Percentiles rank a stretch among this genome's conserved stretches.
Conservation (phyloP, 169 alveolate species). For the Babesia caballi region DNA sequence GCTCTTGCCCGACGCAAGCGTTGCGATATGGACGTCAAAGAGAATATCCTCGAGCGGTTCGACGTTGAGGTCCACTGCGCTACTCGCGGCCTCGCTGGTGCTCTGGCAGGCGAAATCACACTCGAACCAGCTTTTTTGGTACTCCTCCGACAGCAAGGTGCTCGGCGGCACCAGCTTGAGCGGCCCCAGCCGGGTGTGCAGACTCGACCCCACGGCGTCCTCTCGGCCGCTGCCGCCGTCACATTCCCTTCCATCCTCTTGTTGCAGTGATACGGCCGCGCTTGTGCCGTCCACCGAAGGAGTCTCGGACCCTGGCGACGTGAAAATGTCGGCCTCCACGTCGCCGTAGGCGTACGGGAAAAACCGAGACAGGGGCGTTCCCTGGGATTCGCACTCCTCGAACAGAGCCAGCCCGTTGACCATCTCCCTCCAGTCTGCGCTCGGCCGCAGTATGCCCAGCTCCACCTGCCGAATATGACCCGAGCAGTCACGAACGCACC, state of each 20-base stretch:
- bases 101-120: conserved; percentile 26
- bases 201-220: not conserved
- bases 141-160: conserved; percentile 54
- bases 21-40: conserved; percentile 40
- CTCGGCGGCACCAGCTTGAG: conserved; percentile 43
- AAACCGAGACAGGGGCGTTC: not conserved
- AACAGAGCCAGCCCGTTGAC: conserved; percentile 36
- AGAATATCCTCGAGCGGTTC: conserved; percentile 52
- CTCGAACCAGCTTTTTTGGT: conserved; percentile 51
- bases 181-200: conserved; percentile 3
- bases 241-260: not conserved
- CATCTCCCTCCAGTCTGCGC: conserved; percentile 33
- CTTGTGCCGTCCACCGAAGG: not conserved
- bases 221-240: not conserved
- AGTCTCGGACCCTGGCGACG: not conserved
- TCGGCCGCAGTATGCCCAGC: conserved; percentile 22
- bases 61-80: not conserved
- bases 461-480: conserved; percentile 31
- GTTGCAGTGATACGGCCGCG: not conserved
- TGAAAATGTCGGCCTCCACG: conserved; percentile 49
- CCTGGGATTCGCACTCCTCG: conserved; percentile 11
- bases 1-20: conserved; percentile 51
- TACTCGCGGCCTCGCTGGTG: not conserved
- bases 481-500: not conserved
- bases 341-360: conserved; percentile 55